Evolutionary conservation across 768 basidiomycete species (phyloP), one percentile per base, ranked within the genome.

Genomic region (Collybia mongolica): DNA sequence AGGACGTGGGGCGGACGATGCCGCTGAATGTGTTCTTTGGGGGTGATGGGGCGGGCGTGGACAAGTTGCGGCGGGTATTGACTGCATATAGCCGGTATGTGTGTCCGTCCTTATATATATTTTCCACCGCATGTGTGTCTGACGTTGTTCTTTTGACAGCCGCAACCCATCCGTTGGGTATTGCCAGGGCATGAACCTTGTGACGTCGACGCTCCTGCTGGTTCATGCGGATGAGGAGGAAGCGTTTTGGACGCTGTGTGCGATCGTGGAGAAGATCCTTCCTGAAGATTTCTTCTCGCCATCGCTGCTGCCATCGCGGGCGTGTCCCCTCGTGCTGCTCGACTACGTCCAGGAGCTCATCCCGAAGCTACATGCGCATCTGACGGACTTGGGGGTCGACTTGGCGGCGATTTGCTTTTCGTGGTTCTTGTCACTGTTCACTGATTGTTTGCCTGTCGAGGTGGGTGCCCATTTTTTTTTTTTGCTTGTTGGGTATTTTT

Each of bases 391-490:
- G 1, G 92, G 88, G 4, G 85, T 98, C 11, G 95, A 99, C 62
- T 77, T 99, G 2, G 85, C 86, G 2, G 94, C 95, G 0, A 93
- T 98, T 53, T 97, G 93, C 53, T 99, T 99, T 73, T 96, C 94
- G 11, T 99, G 97, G 97, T 97, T 98, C 69, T 72, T 99, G 20
- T 94, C 93, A 2, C 74, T 99, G 18, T 98, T 98, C 62, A 97
- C 95, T 0, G 94, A 97, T 58, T 96, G 95, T 63, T 72, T 98
- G 6, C 96, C 96, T 9, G 90, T 98, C 22, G 94, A 96, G 81
- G 93, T 93, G 50, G 26, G 77, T 64, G 44, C 3, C 6, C 19
- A 8, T 17, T 41, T 19, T 15, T 9, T 6, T 14, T 32, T 32
- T 32, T 6, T 32, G 11, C 39, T 37, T 5, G 26, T 19, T n/a